Percentiles rank a stretch among this genome's conserved stretches.
Evolutionary conservation across 2,329 filamentous ascomycete genomes (phyloP).

Genomic region (Colletotrichum magnum): DNA sequence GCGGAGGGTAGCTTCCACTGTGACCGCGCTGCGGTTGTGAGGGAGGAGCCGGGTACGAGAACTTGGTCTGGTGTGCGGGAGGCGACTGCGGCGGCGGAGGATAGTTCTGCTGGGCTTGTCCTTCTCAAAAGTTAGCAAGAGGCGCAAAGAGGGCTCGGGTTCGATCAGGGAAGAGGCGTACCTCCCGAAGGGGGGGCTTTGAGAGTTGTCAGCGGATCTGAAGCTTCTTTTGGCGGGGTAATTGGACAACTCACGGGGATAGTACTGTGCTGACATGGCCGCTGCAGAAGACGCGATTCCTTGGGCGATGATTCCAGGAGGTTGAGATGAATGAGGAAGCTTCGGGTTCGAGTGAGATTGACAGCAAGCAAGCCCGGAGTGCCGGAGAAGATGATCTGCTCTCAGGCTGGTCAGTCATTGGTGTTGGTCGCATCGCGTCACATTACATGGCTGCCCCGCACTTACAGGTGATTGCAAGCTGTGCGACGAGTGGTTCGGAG

Average conservation of each 20-base stretch:
- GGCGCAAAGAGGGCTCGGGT: neutral
- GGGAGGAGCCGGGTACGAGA: slow-evolving; percentile 60
- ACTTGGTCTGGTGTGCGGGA: slow-evolving; percentile 60
- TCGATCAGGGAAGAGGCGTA: slow-evolving; percentile 3
- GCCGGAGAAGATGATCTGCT: slow-evolving; percentile 13
- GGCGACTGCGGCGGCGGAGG: slow-evolving; percentile 63
- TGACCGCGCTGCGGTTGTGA: slow-evolving; percentile 40
- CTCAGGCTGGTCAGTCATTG: slow-evolving; percentile 16
- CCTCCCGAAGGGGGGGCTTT: slow-evolving; percentile 38
- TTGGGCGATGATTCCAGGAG: neutral
- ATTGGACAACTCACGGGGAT: slow-evolving; percentile 34
- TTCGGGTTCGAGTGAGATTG: neutral
- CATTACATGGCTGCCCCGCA: slow-evolving; percentile 33
- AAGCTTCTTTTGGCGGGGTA: slow-evolving; percentile 21
- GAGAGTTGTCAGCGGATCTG: slow-evolving; percentile 22
- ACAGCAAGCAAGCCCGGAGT: slow-evolving; percentile 3
- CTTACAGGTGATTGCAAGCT: slow-evolving; percentile 30
- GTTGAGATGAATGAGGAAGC: neutral
- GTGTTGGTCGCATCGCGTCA: slow-evolving; percentile 21
- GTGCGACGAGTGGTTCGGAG: neutral
- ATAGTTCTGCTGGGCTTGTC: slow-evolving; percentile 54
- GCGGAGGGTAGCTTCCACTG: slow-evolving; percentile 49
- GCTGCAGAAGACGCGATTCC: neutral
- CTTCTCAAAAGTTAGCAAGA: slow-evolving; percentile 31
- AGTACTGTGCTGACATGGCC: slow-evolving; percentile 39